Percentiles rank a stretch among this genome's conserved stretches.
Conservation (phyloP, 169 alveolate species). For the Sarcocystis neurona region DNA sequence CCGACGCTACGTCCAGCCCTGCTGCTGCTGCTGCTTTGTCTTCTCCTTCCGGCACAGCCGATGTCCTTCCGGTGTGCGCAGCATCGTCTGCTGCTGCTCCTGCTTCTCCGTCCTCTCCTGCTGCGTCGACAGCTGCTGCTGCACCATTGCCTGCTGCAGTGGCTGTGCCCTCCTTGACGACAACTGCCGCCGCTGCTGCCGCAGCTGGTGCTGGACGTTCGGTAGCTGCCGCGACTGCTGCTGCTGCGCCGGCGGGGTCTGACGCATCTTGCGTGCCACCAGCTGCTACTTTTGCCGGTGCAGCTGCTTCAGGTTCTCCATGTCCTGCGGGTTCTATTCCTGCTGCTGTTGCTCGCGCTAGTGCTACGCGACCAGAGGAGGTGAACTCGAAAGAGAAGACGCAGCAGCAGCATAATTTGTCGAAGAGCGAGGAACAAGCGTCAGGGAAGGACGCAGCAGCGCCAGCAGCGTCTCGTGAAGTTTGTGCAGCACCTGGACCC, state of each 20-base stretch:
- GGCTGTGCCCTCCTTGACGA: neutral
- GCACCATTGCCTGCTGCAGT: neutral
- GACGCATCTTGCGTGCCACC: neutral
- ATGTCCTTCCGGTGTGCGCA: neutral
- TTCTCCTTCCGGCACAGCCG: neutral
- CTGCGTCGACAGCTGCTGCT: neutral
- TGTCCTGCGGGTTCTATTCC: neutral
- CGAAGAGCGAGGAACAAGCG: neutral
- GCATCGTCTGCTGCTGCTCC: neutral
- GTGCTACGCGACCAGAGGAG: neutral
- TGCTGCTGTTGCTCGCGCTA: neutral
- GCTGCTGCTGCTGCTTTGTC: neutral
- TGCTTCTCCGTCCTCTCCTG: neutral
- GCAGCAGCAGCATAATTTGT: neutral
- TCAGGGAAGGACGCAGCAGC: neutral
- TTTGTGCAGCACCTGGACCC: too few relatives aligned
- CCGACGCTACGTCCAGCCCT: neutral
- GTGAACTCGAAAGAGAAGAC: neutral
- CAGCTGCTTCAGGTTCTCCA: neutral
- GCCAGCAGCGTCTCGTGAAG: too few relatives aligned
- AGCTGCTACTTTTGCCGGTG: too few relatives aligned
- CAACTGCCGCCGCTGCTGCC: neutral
- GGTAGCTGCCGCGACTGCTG: neutral
- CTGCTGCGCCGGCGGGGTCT: neutral
- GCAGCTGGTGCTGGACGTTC: neutral